These are phyloP conservation scores for Melastoma candidum DNA, from an alignment of 441 rosid genomes.

Conservation along the genomic window DNA sequence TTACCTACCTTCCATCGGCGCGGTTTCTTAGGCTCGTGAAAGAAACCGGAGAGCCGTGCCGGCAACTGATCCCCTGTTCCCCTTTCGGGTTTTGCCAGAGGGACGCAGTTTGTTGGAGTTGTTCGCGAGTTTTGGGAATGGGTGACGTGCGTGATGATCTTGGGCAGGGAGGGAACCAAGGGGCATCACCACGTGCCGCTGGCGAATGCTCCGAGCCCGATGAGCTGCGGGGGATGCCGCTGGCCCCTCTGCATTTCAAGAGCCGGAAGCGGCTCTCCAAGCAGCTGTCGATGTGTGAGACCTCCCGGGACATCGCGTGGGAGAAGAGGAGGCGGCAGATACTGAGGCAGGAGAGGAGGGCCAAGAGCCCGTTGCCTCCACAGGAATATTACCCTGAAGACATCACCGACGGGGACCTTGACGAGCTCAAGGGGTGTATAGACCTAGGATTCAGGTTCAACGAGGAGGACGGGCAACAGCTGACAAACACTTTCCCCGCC, in stretches of 20 bases:
- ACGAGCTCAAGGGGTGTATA: too few relatives aligned
- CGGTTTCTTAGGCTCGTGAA: too few relatives aligned
- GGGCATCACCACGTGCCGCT: background rate
- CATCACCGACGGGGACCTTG: too few relatives aligned
- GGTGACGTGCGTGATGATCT: background rate
- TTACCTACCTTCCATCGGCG: too few relatives aligned
- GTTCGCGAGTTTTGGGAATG: constrained; percentile 12
- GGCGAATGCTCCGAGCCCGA: constrained; percentile 28
- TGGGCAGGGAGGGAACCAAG: background rate
- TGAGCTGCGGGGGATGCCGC: constrained; percentile 44
- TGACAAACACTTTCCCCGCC: too few relatives aligned
- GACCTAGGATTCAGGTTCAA: too few relatives aligned
- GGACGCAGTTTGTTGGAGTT: too few relatives aligned
- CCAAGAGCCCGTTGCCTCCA: constrained; percentile 5
- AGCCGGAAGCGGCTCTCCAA: constrained; percentile 53
- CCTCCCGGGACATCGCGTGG: constrained; percentile 64
- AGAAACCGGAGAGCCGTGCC: too few relatives aligned
- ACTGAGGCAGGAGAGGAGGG: constrained; percentile 35
- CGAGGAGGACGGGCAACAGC: too few relatives aligned
- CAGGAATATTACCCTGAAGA: too few relatives aligned
- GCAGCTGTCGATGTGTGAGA: constrained; percentile 81
- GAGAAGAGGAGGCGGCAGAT: constrained; percentile 75
- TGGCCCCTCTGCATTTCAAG: constrained; percentile 33
- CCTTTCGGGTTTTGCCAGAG: too few relatives aligned
- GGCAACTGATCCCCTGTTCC: too few relatives aligned